A percentile compares a stretch with the other conserved stretches of the same genome.
These are phyloP conservation scores for Leccinum uliginosum DNA, from an alignment of 768 basidiomycete species.

Conservation along the genomic window DNA sequence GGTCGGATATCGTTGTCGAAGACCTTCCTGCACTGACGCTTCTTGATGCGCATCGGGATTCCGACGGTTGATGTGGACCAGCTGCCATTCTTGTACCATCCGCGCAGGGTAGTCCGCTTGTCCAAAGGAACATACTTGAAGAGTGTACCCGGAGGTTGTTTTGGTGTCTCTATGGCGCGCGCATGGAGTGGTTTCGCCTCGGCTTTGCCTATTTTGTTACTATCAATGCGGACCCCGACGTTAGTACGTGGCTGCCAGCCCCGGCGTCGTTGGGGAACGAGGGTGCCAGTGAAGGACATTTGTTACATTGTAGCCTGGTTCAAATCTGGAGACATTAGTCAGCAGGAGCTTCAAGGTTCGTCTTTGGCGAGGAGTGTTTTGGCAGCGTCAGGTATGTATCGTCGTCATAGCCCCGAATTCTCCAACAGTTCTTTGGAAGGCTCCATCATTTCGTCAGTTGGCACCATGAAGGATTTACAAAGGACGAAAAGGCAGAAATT, in stretches of 20 bases:
- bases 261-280: slow-evolving; percentile 46
- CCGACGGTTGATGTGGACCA: slow-evolving; percentile 35
- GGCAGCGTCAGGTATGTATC: no score
- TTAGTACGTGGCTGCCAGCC: slow-evolving; percentile 42
- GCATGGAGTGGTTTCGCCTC: slow-evolving; percentile 60
- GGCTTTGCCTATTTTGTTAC: slow-evolving; percentile 66
- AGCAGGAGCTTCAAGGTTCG: slow-evolving; percentile 41
- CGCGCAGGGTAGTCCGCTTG: slow-evolving; percentile 26
- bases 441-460: slow-evolving; percentile 53
- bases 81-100: slow-evolving; percentile 46
- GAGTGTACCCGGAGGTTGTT: slow-evolving; percentile 58
- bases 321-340: no score
- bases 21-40: slow-evolving; percentile 46
- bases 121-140: slow-evolving; percentile 25
- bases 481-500: slow-evolving; percentile 45
- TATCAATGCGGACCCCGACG: slow-evolving; percentile 26
- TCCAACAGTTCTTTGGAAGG: slow-evolving; percentile 40
- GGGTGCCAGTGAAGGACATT: no score
- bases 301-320: no score
- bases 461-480: slow-evolving; percentile 44
- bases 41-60: slow-evolving; percentile 41
- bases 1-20: slow-evolving; percentile 43
- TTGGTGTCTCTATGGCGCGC: slow-evolving; percentile 50
- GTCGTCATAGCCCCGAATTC: no score
- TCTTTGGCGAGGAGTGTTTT: slow-evolving; percentile 26